These are phyloP conservation scores for Rhodotorula sphaerocarpa DNA, from an alignment of 768 basidiomycete species.

Conservation along the genomic window DNA sequence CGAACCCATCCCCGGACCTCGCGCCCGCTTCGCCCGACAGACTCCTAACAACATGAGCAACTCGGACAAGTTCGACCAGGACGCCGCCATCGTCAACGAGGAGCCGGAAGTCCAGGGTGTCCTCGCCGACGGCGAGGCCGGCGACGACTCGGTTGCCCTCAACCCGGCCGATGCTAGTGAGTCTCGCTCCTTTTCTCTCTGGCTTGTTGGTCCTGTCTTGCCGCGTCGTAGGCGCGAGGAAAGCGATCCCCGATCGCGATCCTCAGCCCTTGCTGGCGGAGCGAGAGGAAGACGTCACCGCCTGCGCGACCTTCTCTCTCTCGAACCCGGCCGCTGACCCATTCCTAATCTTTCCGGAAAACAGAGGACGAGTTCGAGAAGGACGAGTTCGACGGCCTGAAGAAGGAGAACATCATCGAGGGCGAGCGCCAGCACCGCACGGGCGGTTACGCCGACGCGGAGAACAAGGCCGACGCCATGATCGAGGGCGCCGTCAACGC, in stretches of 20 bases:
- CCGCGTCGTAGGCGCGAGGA: too few species aligned
- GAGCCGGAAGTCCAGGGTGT: neutral
- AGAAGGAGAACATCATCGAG: constrained; percentile 27
- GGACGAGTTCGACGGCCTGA: constrained; percentile 25
- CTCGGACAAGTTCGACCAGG: constrained; percentile 24
- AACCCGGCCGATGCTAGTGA: constrained; percentile 7
- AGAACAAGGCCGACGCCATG: constrained; percentile 22
- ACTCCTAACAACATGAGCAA: too few species aligned
- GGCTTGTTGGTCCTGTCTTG: too few species aligned
- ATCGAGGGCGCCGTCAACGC: constrained; percentile 5
- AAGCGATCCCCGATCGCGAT: too few species aligned
- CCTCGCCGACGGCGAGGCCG: constrained; percentile 15
- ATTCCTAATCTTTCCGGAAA: too few species aligned
- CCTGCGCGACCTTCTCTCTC: too few species aligned
- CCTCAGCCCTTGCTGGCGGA: too few species aligned
- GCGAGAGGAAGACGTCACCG: too few species aligned
- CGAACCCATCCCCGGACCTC: too few species aligned
- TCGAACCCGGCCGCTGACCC: too few species aligned
- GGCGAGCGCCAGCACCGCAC: constrained; percentile 5
- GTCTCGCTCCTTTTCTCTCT: neutral
- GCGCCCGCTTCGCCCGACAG: too few species aligned
- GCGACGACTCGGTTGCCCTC: neutral
- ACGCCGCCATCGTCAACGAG: constrained; percentile 26
- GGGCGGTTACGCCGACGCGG: constrained; percentile 7
- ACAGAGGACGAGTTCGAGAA: constrained; percentile 11